Conservation (phyloP, 441 rosid genomes). For the Populus hybrid region DNA sequence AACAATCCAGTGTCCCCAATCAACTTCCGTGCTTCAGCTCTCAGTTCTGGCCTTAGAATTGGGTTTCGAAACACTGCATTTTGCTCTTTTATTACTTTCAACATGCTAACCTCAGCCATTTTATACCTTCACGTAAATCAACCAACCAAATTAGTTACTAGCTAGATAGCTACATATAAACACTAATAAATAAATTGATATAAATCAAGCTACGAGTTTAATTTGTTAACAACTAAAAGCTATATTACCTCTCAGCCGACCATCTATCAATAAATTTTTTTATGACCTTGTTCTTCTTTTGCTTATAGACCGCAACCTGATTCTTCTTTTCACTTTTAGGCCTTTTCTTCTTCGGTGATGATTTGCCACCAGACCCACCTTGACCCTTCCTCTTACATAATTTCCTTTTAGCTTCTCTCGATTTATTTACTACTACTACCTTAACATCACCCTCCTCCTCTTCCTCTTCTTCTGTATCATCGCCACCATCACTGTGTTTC, state of each 20-base stretch:
- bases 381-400: slow-evolving; percentile 42
- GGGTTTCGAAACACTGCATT: slow-evolving; percentile 72
- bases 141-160: neutral
- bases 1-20: slow-evolving; percentile 94
- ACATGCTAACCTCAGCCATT: slow-evolving; percentile 76
- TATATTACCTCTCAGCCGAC: slow-evolving; percentile 67
- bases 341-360: slow-evolving; percentile 16
- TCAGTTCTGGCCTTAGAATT: slow-evolving; percentile 67
- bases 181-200: neutral
- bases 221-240: neutral
- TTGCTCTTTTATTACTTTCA: slow-evolving; percentile 79
- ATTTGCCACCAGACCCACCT: slow-evolving; percentile 2
- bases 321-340: slow-evolving; percentile 31
- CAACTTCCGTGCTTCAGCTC: slow-evolving; percentile 78
- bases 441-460: slow-evolving; percentile 2
- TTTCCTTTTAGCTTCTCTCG: slow-evolving; percentile 10
- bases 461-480: slow-evolving; percentile 19
- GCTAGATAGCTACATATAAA: neutral
- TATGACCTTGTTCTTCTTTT: slow-evolving; percentile 33
- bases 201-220: neutral
- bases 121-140: slow-evolving; percentile 56
- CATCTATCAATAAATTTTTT: slow-evolving; percentile 62
- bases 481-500: slow-evolving; percentile 3
- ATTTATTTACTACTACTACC: neutral
- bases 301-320: slow-evolving; percentile 35